phyloP scores from a whole-genome alignment of 2,329 filamentous ascomycete genomes.

The Alternaria gaisen region DNA sequence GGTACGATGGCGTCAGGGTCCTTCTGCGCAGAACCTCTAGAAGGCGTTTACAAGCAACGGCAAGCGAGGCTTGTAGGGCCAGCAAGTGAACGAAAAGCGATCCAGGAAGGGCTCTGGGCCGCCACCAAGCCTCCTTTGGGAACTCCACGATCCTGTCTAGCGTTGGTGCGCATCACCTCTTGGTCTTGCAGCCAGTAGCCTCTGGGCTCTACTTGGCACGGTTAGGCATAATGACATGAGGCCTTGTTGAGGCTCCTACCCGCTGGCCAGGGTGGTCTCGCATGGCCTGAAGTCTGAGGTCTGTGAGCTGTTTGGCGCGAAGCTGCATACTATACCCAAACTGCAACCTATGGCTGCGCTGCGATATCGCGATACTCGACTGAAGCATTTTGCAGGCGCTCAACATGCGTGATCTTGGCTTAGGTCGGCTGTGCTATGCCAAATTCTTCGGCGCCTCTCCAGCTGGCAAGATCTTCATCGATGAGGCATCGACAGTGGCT shows the following conservation, averaged over 20 bases:
- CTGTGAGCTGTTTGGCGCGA: slow-evolving; percentile 11
- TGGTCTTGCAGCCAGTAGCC: slow-evolving; percentile 19
- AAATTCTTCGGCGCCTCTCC: background rate
- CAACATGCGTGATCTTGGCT: slow-evolving; percentile 10
- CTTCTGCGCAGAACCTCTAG: slow-evolving; percentile 2
- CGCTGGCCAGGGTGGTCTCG: slow-evolving; percentile 14
- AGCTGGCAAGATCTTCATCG: background rate
- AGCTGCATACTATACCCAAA: background rate
- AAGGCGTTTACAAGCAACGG: slow-evolving; percentile 11
- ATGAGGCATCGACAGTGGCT: slow-evolving; percentile 1
- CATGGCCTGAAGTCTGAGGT: slow-evolving; percentile 17
- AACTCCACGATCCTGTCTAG: slow-evolving; percentile 13
- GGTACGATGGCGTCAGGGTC: slow-evolving; percentile 2
- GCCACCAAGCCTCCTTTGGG: slow-evolving; percentile 11
- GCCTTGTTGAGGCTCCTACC: slow-evolving; percentile 25
- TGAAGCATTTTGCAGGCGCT: slow-evolving; percentile 9
- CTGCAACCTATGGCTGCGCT: background rate
- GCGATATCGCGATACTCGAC: background rate
- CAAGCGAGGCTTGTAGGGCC: slow-evolving; percentile 8
- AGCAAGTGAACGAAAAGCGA: slow-evolving; percentile 5
- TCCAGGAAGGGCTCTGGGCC: background rate
- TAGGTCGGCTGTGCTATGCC: background rate
- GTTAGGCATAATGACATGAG: slow-evolving; percentile 14
- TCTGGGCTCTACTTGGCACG: slow-evolving; percentile 13
- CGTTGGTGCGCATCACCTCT: slow-evolving; percentile 9